Percentiles rank a stretch among this genome's conserved stretches.
These are phyloP conservation scores for Penicillium parvum DNA, from an alignment of 495 filamentous ascomycete genomes.

Conservation along the genomic window DNA sequence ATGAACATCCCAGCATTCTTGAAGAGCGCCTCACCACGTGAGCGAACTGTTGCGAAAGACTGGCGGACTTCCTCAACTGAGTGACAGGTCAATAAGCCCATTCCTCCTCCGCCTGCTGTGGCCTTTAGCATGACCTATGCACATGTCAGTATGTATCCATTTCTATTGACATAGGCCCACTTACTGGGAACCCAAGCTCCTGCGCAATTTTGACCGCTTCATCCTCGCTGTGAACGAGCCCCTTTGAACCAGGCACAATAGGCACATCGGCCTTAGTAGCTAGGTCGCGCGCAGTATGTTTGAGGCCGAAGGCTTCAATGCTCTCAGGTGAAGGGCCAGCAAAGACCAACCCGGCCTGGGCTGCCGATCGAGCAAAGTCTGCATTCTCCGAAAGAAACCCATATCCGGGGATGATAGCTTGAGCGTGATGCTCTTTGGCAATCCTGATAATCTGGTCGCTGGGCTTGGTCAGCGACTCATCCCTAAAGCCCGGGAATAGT, in stretches of 20 bases:
- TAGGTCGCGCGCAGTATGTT: constrained; percentile 51
- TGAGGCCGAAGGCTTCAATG: constrained; percentile 54
- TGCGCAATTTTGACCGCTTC: constrained; percentile 40
- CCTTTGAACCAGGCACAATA: constrained; percentile 48
- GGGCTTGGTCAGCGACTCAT: no score
- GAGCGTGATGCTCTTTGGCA: no score
- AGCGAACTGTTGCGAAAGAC: constrained; percentile 32
- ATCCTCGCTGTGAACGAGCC: constrained; percentile 42
- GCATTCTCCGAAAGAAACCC: constrained; percentile 58
- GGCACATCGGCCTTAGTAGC: constrained; percentile 49
- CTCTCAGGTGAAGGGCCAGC: constrained; percentile 49
- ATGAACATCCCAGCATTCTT: constrained; percentile 46
- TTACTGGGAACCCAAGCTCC: constrained; percentile 48
- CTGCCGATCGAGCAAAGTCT: constrained; percentile 47
- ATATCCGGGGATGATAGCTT: constrained; percentile 55
- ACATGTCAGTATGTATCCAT: no score
- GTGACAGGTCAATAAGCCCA: constrained; percentile 46
- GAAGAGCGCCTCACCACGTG: constrained; percentile 37
- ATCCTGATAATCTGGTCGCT: no score
- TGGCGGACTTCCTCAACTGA: constrained; percentile 34
- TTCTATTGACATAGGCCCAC: no score
- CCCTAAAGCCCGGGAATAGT: no score
- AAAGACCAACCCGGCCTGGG: constrained; percentile 48
- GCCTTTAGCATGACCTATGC: constrained; percentile 59
- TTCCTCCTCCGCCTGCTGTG: constrained; percentile 55